Conservation (phyloP, 2,329 filamentous ascomycete genomes). For the Fusarium phyllophilum region DNA sequence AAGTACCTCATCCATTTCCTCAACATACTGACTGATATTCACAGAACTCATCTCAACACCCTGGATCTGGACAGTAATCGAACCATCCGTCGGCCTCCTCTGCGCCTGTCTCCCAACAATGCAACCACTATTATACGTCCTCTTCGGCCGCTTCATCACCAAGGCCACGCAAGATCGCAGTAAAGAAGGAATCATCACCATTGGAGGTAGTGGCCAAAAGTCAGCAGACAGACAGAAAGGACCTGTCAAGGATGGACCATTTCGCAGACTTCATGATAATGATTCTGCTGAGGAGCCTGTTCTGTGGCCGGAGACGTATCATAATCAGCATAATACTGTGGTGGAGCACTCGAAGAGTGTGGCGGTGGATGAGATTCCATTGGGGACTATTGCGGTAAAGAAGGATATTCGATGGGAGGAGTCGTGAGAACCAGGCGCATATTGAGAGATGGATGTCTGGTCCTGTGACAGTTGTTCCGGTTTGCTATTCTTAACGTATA, state of each 20-base stretch:
- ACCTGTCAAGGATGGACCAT: background rate
- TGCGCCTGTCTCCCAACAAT: slow-evolving; percentile 9
- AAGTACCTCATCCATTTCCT: fast-evolving
- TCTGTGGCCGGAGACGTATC: slow-evolving; percentile 1
- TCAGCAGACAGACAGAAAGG: background rate
- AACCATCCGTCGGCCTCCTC: background rate
- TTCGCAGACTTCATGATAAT: background rate
- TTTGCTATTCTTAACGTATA: no score
- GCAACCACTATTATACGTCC: background rate
- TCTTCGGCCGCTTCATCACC: background rate
- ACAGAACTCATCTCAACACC: background rate
- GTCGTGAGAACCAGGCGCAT: no score
- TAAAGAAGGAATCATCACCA: background rate
- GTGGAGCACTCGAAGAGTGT: background rate
- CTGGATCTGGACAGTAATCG: slow-evolving; percentile 5
- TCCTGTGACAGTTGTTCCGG: no score
- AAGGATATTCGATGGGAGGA: background rate
- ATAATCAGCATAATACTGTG: background rate
- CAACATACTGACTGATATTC: fast-evolving
- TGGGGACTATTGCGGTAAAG: background rate
- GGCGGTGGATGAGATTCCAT: background rate
- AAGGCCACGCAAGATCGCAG: background rate
- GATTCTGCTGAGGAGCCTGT: slow-evolving; percentile 12
- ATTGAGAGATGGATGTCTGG: no score
- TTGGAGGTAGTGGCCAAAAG: background rate